These are phyloP conservation scores for Xylariaceae sp. DNA, from an alignment of 2,329 filamentous ascomycete genomes.

Conservation along the genomic window DNA sequence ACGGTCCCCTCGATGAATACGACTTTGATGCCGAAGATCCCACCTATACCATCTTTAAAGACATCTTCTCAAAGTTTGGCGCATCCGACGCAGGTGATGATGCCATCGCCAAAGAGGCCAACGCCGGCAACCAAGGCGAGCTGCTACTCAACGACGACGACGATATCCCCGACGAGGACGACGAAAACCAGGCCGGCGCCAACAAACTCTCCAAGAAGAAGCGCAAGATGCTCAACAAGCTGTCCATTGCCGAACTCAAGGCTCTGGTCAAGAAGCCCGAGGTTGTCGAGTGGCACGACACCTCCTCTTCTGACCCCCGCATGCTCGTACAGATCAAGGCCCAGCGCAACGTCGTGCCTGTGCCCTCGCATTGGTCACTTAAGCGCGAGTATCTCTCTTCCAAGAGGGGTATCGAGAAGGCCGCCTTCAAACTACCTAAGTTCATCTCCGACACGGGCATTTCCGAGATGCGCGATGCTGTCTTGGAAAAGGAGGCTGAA, in stretches of 20 bases:
- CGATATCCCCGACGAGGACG: slow-evolving; percentile 81
- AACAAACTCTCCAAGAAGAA: slow-evolving; percentile 91
- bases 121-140: slow-evolving; percentile 75
- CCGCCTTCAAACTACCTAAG: slow-evolving; percentile 86
- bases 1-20: slow-evolving; percentile 47
- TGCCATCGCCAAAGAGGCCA: slow-evolving; percentile 61
- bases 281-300: slow-evolving; percentile 96
- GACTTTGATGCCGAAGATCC: slow-evolving; percentile 67
- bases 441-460: slow-evolving; percentile 98
- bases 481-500: slow-evolving; percentile 91
- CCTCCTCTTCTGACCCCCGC: slow-evolving; percentile 83
- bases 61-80: slow-evolving; percentile 78
- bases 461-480: slow-evolving; percentile 95
- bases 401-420: slow-evolving; percentile 94
- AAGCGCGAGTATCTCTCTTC: slow-evolving; percentile 97
- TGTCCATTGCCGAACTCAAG: slow-evolving; percentile 94
- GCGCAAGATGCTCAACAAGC: slow-evolving; percentile 83
- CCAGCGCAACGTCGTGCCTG: slow-evolving; percentile 91
- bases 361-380: slow-evolving; percentile 89
- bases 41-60: slow-evolving; percentile 78
- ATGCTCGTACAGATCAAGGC: slow-evolving; percentile 93
- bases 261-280: slow-evolving; percentile 87
- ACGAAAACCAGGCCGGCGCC: slow-evolving; percentile 57
- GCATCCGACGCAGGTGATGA: slow-evolving; percentile 61
- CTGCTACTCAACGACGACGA: slow-evolving; percentile 81